Percentiles rank a stretch among this genome's conserved stretches.
Conservation (phyloP, 148 eudicot genomes). For the Salicornia ramosissima region DNA sequence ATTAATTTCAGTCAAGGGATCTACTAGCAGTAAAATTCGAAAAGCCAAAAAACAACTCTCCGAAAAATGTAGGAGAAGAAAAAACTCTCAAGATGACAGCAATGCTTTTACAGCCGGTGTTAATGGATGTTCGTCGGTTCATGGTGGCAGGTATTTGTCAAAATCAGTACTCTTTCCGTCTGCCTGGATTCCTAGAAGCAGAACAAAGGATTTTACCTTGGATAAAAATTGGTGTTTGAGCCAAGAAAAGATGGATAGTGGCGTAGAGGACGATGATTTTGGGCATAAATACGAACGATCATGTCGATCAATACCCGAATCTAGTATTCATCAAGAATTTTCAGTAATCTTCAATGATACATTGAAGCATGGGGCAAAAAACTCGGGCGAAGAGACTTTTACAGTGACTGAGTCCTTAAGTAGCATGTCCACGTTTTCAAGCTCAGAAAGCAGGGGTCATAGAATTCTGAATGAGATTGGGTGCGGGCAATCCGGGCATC, state of each 20-base stretch:
- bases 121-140: constrained; percentile 21
- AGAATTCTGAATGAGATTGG: constrained; percentile 15
- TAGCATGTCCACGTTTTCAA: constrained; percentile 13
- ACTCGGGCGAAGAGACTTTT: constrained; percentile 19
- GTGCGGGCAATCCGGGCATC: constrained; percentile 13
- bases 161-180: constrained; percentile 21
- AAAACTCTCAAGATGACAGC: constrained; percentile 18
- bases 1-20: constrained; percentile 12
- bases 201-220: constrained; percentile 13
- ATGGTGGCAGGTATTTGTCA: constrained; percentile 20
- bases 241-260: constrained; percentile 8
- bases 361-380: constrained; percentile 20
- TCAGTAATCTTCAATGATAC: constrained; percentile 3
- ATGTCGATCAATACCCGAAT: constrained; percentile 2
- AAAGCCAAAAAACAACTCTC: constrained; percentile 27
- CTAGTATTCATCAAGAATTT: neutral
- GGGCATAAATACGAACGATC: constrained; percentile 6
- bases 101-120: neutral
- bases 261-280: neutral
- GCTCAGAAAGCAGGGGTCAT: constrained; percentile 9
- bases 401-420: constrained; percentile 13
- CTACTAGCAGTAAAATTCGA: constrained; percentile 22
- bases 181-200: constrained; percentile 32
- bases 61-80: constrained; percentile 31
- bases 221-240: constrained; percentile 28